These are phyloP conservation scores for Mesembryanthemum crystallinum DNA, from an alignment of 148 eudicot species.

Conservation along the genomic window DNA sequence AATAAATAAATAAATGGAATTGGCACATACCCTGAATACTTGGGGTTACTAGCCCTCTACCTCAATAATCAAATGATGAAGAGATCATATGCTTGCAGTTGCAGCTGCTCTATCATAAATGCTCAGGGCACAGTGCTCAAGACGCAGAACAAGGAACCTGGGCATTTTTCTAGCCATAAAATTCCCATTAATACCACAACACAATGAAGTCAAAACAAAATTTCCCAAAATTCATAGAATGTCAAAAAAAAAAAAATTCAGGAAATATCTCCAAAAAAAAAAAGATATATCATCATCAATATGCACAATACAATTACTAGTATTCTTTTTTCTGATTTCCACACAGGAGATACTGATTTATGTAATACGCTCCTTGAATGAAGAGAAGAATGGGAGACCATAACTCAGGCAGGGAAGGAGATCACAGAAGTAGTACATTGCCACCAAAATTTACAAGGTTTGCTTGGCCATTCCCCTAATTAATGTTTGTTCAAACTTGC, in stretches of 20 bases:
- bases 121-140: slow-evolving; percentile 8
- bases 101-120: background rate
- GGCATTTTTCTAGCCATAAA: background rate
- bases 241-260: background rate
- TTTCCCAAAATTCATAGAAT: background rate
- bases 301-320: too few species aligned
- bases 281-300: too few species aligned
- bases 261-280: too few species aligned
- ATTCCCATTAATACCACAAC: background rate
- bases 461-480: slow-evolving; percentile 33
- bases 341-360: background rate
- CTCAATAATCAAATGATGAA: too few species aligned
- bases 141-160: background rate
- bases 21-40: too few species aligned
- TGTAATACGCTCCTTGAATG: slow-evolving; percentile 6
- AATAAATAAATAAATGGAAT: too few species aligned
- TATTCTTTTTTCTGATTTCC: slow-evolving; percentile 1
- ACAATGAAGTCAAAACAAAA: background rate
- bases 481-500: slow-evolving; percentile 22
- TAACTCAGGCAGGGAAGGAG: slow-evolving; percentile 10
- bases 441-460: slow-evolving; percentile 13
- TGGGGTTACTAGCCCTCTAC: too few species aligned
- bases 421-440: slow-evolving; percentile 18
- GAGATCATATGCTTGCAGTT: too few species aligned
- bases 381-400: slow-evolving; percentile 31